Evolutionary conservation across 2,329 filamentous ascomycete species (phyloP), one percentile per base, ranked within the genome.

Genomic region (Aureobasidium sp.): DNA sequence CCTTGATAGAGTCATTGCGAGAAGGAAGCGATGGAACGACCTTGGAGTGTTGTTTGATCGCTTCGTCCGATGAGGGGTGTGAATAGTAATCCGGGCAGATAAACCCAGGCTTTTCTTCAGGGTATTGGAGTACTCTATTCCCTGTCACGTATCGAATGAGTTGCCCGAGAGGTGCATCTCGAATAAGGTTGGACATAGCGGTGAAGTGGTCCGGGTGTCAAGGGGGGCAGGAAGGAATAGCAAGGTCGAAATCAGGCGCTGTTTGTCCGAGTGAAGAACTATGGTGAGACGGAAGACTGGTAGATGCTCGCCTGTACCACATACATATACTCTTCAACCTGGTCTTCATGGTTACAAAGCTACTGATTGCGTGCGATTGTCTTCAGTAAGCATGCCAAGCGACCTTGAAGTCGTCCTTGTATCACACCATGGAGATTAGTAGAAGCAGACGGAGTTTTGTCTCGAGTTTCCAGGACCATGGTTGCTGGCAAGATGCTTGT

Each of bases 81-180:
- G 68, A 70, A 64, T 81, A 81, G 36, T 68, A 66, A 50, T 66
- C 64, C 2, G 83, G 84, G 5, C 81, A 73, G 62, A 78, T 68
- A 66, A 86, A 87, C 66, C 75, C 82, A 27, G 78, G 66, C 63
- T 74, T 74, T 65, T 87, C 85, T 70, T 81, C 79, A 34, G 74
- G 72, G 63, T 79, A 81, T 61, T 74, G 67, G 34, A 81, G 72
- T 39, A 75, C 68, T 59, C 74, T 74, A 48, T 76, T 76, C 1
- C 71, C 65, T 3, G 77, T 76, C 16, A 77, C 59, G 39, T 73
- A 74, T 21, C 79, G 74, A n/a, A 80, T 63, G 16, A 77, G 27
- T 66, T 79, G 78, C 59, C 78, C 78, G 52, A 80, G 73, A 10
- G 77, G 72, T 32, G 78, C 75, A 60, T 80, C 78, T 45, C 78